Evolutionary conservation across 495 filamentous ascomycete species (phyloP).

Genomic region (Penicillium maclennaniae): DNA sequence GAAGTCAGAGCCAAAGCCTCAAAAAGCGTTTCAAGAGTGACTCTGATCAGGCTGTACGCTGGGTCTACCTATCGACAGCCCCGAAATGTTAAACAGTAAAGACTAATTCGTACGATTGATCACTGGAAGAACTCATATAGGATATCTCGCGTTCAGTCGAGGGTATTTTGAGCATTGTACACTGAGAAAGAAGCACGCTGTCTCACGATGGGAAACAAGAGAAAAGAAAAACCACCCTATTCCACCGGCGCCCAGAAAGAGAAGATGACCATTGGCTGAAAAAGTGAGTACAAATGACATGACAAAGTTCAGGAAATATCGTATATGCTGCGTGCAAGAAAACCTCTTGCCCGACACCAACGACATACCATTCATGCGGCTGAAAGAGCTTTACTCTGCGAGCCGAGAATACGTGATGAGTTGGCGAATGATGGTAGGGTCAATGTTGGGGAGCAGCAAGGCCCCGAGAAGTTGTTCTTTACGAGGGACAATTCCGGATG

Average conservation of each 20-base stretch:
- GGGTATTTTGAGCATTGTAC: constrained; percentile 48
- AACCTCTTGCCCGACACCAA: constrained; percentile 10
- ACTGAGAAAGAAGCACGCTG: constrained; percentile 32
- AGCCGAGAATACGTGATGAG: constrained; percentile 68
- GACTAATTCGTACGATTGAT: neutral
- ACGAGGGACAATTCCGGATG: constrained; percentile 61
- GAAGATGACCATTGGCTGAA: constrained; percentile 18
- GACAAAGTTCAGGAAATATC: constrained; percentile 25
- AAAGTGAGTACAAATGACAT: constrained; percentile 35
- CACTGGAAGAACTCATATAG: constrained; percentile 5
- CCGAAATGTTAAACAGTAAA: neutral
- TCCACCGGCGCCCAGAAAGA: constrained; percentile 25
- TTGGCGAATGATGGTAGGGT: constrained; percentile 62
- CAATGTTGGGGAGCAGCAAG: constrained; percentile 58
- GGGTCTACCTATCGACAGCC: too few species aligned
- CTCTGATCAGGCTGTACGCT: too few species aligned
- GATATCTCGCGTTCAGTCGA: constrained; percentile 30
- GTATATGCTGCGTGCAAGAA: constrained; percentile 19
- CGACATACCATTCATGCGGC: neutral
- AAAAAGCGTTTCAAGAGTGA: too few species aligned
- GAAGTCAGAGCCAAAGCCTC: too few species aligned
- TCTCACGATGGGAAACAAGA: constrained; percentile 27
- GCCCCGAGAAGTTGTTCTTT: constrained; percentile 69
- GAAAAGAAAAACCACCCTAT: constrained; percentile 15
- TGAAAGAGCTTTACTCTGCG: constrained; percentile 34